Evolutionary conservation across 1,284 basidiomycete genomes (phyloP).

Genomic region (Coniferiporia sulphurascens): DNA sequence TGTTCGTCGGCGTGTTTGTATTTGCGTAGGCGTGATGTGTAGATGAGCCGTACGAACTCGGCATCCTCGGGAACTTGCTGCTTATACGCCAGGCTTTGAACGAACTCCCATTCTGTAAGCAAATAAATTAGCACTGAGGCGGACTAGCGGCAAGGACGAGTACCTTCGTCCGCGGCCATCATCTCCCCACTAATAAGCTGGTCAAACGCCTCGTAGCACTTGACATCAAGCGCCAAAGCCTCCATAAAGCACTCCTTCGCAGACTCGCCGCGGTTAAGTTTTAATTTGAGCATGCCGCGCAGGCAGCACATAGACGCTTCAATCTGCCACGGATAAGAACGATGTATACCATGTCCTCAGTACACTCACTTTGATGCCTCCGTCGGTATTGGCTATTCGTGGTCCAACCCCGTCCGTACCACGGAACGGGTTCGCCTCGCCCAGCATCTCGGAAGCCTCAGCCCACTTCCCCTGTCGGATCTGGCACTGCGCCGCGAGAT

Average conservation of each 20-base stretch:
- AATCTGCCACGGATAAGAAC: conserved; percentile 46
- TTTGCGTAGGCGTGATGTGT: conserved; percentile 88
- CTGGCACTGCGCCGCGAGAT: conserved; percentile 92
- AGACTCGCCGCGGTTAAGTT: conserved; percentile 82
- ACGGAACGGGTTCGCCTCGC: conserved; percentile 84
- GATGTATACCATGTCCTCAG: not conserved
- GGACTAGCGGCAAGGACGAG: conserved; percentile 19
- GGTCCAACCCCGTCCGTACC: conserved; percentile 54
- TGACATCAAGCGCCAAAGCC: conserved; percentile 90
- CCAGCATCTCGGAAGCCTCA: conserved; percentile 91
- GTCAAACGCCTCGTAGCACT: conserved; percentile 95
- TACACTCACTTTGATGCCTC: conserved; percentile 73
- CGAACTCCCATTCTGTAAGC: conserved; percentile 87
- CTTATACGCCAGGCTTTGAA: conserved; percentile 78
- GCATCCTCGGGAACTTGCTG: conserved; percentile 85
- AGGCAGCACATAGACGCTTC: conserved; percentile 95
- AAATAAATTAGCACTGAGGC: conserved; percentile 6
- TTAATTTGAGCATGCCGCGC: conserved; percentile 90
- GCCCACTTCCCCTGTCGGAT: conserved; percentile 91
- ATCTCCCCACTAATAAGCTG: conserved; percentile 89
- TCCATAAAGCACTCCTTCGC: conserved; percentile 96
- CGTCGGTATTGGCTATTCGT: conserved; percentile 71
- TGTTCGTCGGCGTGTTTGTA: conserved; percentile 83
- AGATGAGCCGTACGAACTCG: conserved; percentile 87
- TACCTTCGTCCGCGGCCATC: conserved; percentile 91